Conservation (phyloP, 2,329 filamentous ascomycete species). For the Alternaria triticina region DNA sequence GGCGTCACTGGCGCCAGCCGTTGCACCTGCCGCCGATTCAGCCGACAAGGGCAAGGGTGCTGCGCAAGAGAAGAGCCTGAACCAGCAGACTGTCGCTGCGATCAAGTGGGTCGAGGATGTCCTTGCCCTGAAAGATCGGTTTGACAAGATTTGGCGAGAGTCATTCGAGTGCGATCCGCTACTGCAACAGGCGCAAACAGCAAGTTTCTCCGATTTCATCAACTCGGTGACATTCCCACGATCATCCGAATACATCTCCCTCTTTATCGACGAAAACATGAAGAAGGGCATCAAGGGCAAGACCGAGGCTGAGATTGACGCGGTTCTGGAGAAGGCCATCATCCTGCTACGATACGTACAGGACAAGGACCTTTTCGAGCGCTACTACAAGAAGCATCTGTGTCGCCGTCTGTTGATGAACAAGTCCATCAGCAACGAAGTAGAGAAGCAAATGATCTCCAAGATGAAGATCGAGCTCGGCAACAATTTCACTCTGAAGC, state of each 20-base stretch:
- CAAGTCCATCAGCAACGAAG: conserved; percentile 88
- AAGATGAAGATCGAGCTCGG: conserved; percentile 98
- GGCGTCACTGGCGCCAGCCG: conserved; percentile 63
- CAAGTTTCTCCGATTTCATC: conserved; percentile 91
- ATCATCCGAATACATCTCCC: conserved; percentile 88
- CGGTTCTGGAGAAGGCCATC: conserved; percentile 86
- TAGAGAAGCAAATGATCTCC: conserved; percentile 93
- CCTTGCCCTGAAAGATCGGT: conserved; percentile 83
- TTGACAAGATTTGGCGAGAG: conserved; percentile 75
- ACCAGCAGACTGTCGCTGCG: conserved; percentile 83
- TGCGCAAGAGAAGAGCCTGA: conserved; percentile 59
- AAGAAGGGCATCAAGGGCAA: conserved; percentile 94
- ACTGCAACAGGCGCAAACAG: conserved; percentile 81
- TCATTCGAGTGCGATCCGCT: conserved; percentile 79
- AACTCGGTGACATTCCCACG: conserved; percentile 74
- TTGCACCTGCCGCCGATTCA: conserved; percentile 50
- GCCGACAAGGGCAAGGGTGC: conserved; percentile 58
- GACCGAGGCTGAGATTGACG: conserved; percentile 85
- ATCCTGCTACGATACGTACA: conserved; percentile 84
- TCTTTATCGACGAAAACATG: conserved; percentile 96
- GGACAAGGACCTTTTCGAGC: conserved; percentile 94
- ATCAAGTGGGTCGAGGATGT: conserved; percentile 97
- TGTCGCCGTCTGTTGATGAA: conserved; percentile 85
- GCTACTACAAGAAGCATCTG: conserved; percentile 97
- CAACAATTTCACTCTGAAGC: conserved; percentile 88